A percentile compares a stretch with the other conserved stretches of the same genome.
Evolutionary conservation across 768 basidiomycete genomes (phyloP).

Genomic region (Trametes meyenii): DNA sequence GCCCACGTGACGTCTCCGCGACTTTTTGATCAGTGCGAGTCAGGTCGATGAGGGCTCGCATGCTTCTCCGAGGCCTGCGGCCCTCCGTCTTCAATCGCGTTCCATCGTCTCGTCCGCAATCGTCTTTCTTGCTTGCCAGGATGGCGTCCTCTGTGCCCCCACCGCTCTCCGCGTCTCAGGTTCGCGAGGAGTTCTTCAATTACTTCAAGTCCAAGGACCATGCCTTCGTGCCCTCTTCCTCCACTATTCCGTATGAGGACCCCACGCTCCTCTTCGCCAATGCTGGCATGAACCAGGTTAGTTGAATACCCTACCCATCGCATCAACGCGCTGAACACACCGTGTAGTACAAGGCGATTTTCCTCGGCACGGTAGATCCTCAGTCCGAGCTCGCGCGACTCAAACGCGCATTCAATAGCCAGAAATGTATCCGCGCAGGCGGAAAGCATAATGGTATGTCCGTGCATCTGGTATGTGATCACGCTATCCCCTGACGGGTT

Average conservation of each 20-base stretch:
- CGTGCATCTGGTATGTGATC: constrained; percentile 2
- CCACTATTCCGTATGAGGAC: constrained; percentile 96
- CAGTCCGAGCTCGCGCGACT: constrained; percentile 88
- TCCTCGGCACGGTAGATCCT: constrained; percentile 97
- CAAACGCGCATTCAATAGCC: constrained; percentile 92
- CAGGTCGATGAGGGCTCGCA: constrained; percentile 20
- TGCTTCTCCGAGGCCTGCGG: constrained; percentile 22
- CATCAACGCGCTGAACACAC: not conserved
- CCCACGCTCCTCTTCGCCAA: constrained; percentile 97
- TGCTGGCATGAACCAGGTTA: constrained; percentile 95
- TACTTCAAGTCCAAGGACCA: constrained; percentile 83
- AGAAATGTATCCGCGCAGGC: constrained; percentile 98
- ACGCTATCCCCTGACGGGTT: constrained; percentile 5
- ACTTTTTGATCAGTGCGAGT: constrained; percentile 27
- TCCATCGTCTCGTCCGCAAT: constrained; percentile 21
- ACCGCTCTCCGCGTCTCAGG: constrained; percentile 77
- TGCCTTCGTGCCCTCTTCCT: constrained; percentile 86
- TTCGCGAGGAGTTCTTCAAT: constrained; percentile 89
- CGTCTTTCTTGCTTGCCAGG: constrained; percentile 13
- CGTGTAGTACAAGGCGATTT: constrained; percentile 89
- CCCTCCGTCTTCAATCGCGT: constrained; percentile 15
- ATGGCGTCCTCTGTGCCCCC: constrained; percentile 24
- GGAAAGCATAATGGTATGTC: constrained; percentile 94
- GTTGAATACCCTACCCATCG: not conserved
- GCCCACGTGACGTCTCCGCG: constrained; percentile 22